A percentile compares a stretch with the other conserved stretches of the same genome.
These are phyloP conservation scores for Pseudogymnoascus verrucosus DNA, from an alignment of 2,329 filamentous ascomycete genomes.

Conservation along the genomic window DNA sequence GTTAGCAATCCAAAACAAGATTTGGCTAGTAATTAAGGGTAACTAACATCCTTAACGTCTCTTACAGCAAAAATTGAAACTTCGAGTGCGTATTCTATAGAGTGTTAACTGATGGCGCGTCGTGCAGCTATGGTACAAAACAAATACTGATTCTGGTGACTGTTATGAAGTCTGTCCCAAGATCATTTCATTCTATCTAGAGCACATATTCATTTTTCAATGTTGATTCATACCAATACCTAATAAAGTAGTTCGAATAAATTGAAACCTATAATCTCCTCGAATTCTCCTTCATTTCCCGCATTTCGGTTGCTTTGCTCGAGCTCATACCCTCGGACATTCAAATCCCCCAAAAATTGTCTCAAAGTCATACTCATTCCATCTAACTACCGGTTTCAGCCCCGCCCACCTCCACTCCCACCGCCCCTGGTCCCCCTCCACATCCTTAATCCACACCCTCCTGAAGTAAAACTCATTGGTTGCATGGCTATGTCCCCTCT, in stretches of 20 bases:
- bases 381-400: slow-evolving; percentile 22
- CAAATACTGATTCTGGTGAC: background rate
- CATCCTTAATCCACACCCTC: slow-evolving; percentile 13
- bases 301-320: background rate
- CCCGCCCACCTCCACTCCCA: slow-evolving; percentile 24
- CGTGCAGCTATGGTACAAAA: background rate
- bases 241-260: background rate
- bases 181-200: background rate
- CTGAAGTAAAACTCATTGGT: slow-evolving; percentile 24
- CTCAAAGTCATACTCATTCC: slow-evolving; percentile 25
- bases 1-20: too few relatives aligned
- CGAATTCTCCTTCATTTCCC: background rate
- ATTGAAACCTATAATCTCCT: background rate
- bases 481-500: slow-evolving; percentile 22
- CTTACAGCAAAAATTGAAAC: too few relatives aligned
- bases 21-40: too few relatives aligned
- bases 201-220: background rate
- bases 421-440: slow-evolving; percentile 14
- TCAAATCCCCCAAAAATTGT: slow-evolving; percentile 22
- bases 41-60: too few relatives aligned
- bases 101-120: background rate
- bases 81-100: too few relatives aligned
- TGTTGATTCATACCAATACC: background rate
- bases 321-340: background rate
- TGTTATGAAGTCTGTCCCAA: background rate